Base-by-base conservation (phyloP, 2,329 filamentous ascomycete species). In the Penicillium digitatum region DNA sequence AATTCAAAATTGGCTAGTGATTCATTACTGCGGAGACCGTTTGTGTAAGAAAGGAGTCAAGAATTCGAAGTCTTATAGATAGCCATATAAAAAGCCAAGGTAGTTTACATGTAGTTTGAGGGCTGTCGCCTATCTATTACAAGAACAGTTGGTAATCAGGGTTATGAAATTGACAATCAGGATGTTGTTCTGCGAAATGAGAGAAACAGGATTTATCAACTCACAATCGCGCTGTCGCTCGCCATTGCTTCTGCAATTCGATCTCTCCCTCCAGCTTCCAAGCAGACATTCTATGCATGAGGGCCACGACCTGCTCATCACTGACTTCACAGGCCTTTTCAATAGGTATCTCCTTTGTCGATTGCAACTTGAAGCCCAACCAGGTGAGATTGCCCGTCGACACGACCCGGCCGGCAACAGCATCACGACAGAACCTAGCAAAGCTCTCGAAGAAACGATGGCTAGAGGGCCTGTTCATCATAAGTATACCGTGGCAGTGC, bases 371-470 rank as follows among this genome's bases (percentile, higher is more conserved):
- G 39, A 66, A 69, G 22, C 65, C 62, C n/a, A 72, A 46, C 58
- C 67, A 69, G 9, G 67, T 66, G 42, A 73, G 56, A 35, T 66
- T 50, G n/a, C 69, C 70, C n/a, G 68, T 58, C 26, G 60, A 58
- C 18, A 55, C 55, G 7, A 71, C 66, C 18, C 54, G 56, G 1
- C 65, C 72, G 0, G 67, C 62, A 5, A 64, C 68, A 5, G 68
- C 72, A 57, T 72, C 67, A 0, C 62, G 64, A 47, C 71, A 73
- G 52, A 90, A 90, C 2, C 68, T 71, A 0, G 81, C 73, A 81
- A 84, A 84, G 3, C 75, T 73, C 14, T 78, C 69, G 54, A 83
- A 80, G 63, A 83, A 87, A 45, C 80, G 76, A 61, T 67, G 73
- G 3, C 80, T 73, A 29, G 73, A 77, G 1, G 76, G 66, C 2